Evolutionary conservation across 164 flowering plant genomes (phyloP), one percentile per base, ranked within the genome.

Genomic region (Stephania yunnanensis): DNA sequence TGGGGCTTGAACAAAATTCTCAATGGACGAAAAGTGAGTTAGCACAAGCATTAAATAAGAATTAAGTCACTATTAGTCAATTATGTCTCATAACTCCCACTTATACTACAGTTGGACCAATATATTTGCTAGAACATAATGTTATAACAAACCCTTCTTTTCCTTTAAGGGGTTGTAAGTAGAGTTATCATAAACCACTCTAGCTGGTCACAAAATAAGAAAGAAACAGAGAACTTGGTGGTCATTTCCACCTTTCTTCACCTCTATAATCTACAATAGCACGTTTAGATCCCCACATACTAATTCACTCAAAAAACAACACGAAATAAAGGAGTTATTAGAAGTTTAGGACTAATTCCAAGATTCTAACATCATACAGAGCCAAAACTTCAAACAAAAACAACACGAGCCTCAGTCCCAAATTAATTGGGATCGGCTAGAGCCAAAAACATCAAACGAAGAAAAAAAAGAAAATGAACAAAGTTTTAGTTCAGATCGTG

Each of bases 401-500:
- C 25, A 25, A 25, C 25, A 25, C 25, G 25, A 25, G 25, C 25
- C 25, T 25, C 25, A 25, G 25, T 25, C 25, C 25, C 25, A 25
- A 25, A n/a, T n/a, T n/a, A n/a, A n/a, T n/a, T n/a, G n/a, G n/a
- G n/a, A n/a, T n/a, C n/a, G n/a, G n/a, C n/a, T n/a, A n/a, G n/a
- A 30, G 29, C 1, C 36, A 31, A 66, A 50, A 55, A n/a, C n/a
- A 69, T 69, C 10, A 6, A 55, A 20, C 5, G 70, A 46, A 46
- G 15, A n/a, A n/a, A 25, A 25, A 25, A 7, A 58, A 69, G 36
- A 31, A 52, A 19, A 20, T 30, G 36, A 22, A 15, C 31, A 25
- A 19, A 69, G 22, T 2, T 30, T 3, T 15, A 75, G 80, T 58
- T 71, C 10, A 68, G 69, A 72, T 61, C 17, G 74, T 76, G 80